Evolutionary conservation across 306 rosid species (phyloP).

Genomic region (Trifolium pratense): DNA sequence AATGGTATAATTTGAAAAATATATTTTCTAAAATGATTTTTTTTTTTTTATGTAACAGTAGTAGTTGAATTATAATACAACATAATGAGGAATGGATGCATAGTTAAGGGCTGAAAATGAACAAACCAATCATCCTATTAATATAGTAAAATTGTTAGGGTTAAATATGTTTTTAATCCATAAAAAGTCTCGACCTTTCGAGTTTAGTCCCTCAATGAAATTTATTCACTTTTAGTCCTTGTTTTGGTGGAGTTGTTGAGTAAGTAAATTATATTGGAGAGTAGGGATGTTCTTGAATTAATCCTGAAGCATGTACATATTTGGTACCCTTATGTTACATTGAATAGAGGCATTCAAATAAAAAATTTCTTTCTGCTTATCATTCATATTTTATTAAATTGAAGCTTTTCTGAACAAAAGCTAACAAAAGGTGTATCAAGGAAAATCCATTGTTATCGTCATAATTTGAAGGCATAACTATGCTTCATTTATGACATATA

Average conservation of each 20-base stretch:
- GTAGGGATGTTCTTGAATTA: not conserved
- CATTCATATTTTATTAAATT: not conserved
- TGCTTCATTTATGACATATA: not conserved
- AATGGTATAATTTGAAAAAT: constrained; percentile 1
- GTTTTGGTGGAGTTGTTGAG: not conserved
- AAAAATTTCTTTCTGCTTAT: not conserved
- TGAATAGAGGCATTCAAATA: not conserved
- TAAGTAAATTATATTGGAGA: not conserved
- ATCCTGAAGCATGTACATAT: not conserved
- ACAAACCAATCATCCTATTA: not conserved
- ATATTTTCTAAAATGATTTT: not conserved
- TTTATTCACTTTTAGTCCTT: not conserved
- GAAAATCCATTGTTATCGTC: not conserved
- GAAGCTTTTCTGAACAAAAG: not conserved
- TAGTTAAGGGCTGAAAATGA: not conserved
- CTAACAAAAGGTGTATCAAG: not conserved
- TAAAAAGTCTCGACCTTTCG: not conserved
- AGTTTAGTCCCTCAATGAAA: not conserved
- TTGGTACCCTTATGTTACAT: not conserved
- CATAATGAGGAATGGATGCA: not conserved
- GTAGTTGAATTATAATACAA: constrained; percentile 4
- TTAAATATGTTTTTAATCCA: too few relatives aligned
- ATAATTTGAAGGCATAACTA: not conserved
- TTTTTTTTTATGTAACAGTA: not conserved
- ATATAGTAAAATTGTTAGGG: not conserved